A percentile compares a stretch with the other conserved stretches of the same genome.
These are phyloP conservation scores for Calonectria pteridis DNA, from an alignment of 2,329 filamentous ascomycete genomes.

Conservation along the genomic window DNA sequence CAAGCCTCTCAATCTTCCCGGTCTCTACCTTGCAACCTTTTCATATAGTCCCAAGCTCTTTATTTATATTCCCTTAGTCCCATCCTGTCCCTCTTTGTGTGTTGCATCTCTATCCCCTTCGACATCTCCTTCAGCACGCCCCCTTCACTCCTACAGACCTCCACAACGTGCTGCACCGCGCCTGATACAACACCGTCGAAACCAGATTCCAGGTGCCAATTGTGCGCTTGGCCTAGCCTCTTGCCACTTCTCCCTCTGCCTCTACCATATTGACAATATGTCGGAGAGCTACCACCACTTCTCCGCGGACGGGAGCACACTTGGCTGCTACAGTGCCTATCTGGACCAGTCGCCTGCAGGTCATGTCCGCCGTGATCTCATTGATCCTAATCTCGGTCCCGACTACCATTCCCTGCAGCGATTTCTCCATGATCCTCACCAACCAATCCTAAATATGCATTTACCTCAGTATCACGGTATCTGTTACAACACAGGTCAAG, in stretches of 20 bases:
- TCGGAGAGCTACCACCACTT: not conserved
- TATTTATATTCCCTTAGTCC: not conserved
- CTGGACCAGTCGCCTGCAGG: not conserved
- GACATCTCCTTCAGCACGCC: not conserved
- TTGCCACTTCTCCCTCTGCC: not conserved
- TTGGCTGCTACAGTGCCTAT: not conserved
- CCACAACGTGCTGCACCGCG: not conserved
- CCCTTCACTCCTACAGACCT: not conserved
- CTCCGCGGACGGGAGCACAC: not conserved
- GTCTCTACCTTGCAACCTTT: not conserved
- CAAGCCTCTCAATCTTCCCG: not conserved
- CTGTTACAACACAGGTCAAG: constrained; percentile 17
- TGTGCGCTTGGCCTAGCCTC: not conserved
- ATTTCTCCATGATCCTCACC: constrained; percentile 31
- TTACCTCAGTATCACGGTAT: not conserved
- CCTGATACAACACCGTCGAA: not conserved
- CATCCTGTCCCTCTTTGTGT: not conserved
- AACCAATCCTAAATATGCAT: constrained; percentile 3
- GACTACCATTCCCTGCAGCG: constrained; percentile 22
- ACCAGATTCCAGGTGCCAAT: not conserved
- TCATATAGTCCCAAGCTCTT: not conserved
- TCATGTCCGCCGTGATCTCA: not conserved
- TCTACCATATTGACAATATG: not conserved
- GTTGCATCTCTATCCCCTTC: not conserved
- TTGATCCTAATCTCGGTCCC: constrained; percentile 20